These are phyloP conservation scores for Hyparrhenia diplandra DNA, from an alignment of 176 grass and related monocot genomes.

Conservation along the genomic window DNA sequence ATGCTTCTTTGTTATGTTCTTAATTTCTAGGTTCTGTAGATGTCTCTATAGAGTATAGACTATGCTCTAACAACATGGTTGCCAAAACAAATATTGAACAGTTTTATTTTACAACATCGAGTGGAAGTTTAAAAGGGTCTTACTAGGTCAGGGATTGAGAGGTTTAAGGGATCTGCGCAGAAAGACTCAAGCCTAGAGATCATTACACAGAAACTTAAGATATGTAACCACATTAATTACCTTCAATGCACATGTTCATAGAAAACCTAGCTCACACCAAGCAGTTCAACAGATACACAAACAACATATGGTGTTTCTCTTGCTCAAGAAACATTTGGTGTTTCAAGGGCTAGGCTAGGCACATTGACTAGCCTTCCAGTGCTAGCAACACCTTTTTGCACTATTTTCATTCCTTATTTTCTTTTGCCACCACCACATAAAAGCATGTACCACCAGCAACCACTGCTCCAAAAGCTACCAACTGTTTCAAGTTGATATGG, in stretches of 20 bases:
- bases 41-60: neutral
- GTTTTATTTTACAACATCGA: neutral
- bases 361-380: neutral
- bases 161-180: neutral
- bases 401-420: neutral
- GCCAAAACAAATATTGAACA: neutral
- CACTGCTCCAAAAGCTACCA: neutral
- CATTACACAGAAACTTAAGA: neutral
- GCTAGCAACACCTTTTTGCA: neutral
- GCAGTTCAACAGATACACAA: neutral
- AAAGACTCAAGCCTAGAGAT: neutral
- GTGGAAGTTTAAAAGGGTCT: neutral
- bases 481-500: too few relatives aligned
- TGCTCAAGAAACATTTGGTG: too few relatives aligned
- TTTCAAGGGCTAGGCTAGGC: neutral
- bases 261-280: neutral
- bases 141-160: neutral
- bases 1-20: neutral
- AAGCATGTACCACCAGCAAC: neutral
- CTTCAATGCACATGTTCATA: neutral
- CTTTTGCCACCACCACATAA: neutral
- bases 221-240: neutral
- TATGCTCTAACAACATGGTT: neutral
- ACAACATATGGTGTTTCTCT: too few relatives aligned
- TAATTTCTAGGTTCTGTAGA: constrained; percentile 1